Conservation (phyloP, 2,329 filamentous ascomycete genomes). For the Apiospora rasikravindrae region DNA sequence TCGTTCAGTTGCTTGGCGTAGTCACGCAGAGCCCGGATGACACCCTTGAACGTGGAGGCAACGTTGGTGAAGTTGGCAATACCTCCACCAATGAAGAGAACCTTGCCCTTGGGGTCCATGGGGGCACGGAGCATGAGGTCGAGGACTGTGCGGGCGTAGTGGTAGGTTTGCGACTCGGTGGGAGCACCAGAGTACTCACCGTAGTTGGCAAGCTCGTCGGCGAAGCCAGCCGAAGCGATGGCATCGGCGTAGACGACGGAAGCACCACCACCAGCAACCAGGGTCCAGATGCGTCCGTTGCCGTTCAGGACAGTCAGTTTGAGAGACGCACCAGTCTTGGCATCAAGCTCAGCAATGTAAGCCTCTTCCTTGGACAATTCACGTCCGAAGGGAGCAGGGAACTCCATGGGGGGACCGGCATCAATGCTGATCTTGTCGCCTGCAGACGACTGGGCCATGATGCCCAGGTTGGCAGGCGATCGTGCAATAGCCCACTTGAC, state of each 20-base stretch:
- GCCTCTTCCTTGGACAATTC: constrained; percentile 99
- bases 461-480: constrained; percentile 84
- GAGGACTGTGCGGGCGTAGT: constrained; percentile 96
- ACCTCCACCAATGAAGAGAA: constrained; percentile 98
- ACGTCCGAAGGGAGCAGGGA: constrained; percentile 98
- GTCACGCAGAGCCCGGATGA: constrained; percentile 94
- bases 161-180: constrained; percentile 98
- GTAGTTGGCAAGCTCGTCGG: constrained; percentile 97
- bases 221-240: constrained; percentile 95
- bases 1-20: constrained; percentile 84
- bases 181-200: constrained; percentile 99
- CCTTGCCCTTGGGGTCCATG: constrained; percentile 86
- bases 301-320: constrained; percentile 97
- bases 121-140: constrained; percentile 97
- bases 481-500: constrained; percentile 98
- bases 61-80: constrained; percentile 99
- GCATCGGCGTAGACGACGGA: constrained; percentile 99
- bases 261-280: constrained; percentile 98
- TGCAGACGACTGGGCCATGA: constrained; percentile 68
- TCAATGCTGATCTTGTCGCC: constrained; percentile 87
- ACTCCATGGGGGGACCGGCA: constrained; percentile 97
- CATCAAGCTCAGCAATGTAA: constrained; percentile 98
- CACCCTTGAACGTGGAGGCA: constrained; percentile 98
- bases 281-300: constrained; percentile 92
- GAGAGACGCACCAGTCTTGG: constrained; percentile 98